Evolutionary conservation across 306 rosid species (phyloP), one percentile per base, ranked within the genome.

Genomic region (Quercus suber): DNA sequence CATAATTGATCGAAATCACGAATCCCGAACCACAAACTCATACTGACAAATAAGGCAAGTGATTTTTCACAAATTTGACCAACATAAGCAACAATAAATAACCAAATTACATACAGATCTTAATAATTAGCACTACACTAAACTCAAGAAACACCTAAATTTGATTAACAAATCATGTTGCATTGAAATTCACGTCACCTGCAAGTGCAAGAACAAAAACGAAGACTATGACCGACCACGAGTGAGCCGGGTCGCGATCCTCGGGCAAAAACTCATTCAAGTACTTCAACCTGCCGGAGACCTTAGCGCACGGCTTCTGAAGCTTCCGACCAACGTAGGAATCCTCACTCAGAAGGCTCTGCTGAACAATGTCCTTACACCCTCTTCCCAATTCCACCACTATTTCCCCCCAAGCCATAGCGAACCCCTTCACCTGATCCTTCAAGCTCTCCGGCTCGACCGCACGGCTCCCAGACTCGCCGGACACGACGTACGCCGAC

Each of bases 191-290:
- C 45, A 37, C 6, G 43, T 37, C 68, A 94, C 99, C 99, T 82
- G 91, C 86, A 5, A 95, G 83, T 0, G 99, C 94, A 63, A 95
- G 89, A 83, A 95, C 28, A 74, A 85, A 89, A 56, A 95, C 97
- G 81, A 84, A 84, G 82, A 95, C 74, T 4, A 95, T 87, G 65
- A 95, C 88, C 17, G 92, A 86, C 98, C 99, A 95, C 12, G 99
- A 91, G 35, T 89, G 94, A 81, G 88, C 73, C 27, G 99, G 99
- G 83, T 95, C 96, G 37, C 98, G 98, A 91, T 95, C 98, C 82
- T 95, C 99, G 10, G 99, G 99, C 88, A 93, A 85, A 65, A 81
- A 90, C 65, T 92, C 97, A 53, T 95, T 90, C 82, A 95, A 68
- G 84, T 82, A 95, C 2, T 90, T 85, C 84, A 95, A 84, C 71